These are phyloP conservation scores for Laguncularia racemosa DNA, from an alignment of 345 rosid genomes.

Conservation along the genomic window DNA sequence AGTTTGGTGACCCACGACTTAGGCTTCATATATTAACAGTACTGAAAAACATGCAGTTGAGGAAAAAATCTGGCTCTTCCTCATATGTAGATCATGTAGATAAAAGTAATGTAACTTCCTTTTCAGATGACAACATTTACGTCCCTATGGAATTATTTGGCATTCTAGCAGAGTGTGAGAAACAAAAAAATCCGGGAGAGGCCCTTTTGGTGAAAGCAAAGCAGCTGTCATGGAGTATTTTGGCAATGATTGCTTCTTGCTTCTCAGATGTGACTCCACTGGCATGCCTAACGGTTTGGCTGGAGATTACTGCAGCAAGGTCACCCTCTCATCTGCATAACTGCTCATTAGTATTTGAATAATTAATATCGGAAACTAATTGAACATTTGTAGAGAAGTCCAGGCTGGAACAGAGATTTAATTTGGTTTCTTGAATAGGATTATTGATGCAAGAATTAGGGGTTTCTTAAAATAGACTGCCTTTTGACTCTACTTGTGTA, in stretches of 20 bases:
- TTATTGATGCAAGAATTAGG: too few relatives aligned
- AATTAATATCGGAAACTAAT: too few relatives aligned
- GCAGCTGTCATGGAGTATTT: slow-evolving; percentile 90
- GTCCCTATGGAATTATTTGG: slow-evolving; percentile 77
- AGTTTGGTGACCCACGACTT: slow-evolving; percentile 83
- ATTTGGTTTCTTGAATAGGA: too few relatives aligned
- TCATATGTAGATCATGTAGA: slow-evolving; percentile 36
- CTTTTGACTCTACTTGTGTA: too few relatives aligned
- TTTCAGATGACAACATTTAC: slow-evolving; percentile 46
- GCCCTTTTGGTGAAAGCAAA: slow-evolving; percentile 81
- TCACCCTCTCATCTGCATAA: slow-evolving; percentile 9
- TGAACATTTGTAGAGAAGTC: too few relatives aligned
- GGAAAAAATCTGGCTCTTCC: slow-evolving; percentile 46
- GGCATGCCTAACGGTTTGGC: slow-evolving; percentile 86
- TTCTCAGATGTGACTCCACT: slow-evolving; percentile 78
- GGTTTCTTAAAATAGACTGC: too few relatives aligned
- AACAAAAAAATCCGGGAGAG: slow-evolving; percentile 71
- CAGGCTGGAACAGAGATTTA: too few relatives aligned
- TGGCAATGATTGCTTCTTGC: slow-evolving; percentile 96
- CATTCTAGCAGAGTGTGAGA: slow-evolving; percentile 86
- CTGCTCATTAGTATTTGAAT: not conserved
- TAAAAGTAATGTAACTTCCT: slow-evolving; percentile 32
- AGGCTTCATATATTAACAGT: slow-evolving; percentile 81
- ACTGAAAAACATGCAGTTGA: slow-evolving; percentile 72
- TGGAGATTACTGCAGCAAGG: slow-evolving; percentile 99